A percentile compares a stretch with the other conserved stretches of the same genome.
Evolutionary conservation across 2,329 filamentous ascomycete species (phyloP).

Genomic region (Sarocladiaceae sp.): DNA sequence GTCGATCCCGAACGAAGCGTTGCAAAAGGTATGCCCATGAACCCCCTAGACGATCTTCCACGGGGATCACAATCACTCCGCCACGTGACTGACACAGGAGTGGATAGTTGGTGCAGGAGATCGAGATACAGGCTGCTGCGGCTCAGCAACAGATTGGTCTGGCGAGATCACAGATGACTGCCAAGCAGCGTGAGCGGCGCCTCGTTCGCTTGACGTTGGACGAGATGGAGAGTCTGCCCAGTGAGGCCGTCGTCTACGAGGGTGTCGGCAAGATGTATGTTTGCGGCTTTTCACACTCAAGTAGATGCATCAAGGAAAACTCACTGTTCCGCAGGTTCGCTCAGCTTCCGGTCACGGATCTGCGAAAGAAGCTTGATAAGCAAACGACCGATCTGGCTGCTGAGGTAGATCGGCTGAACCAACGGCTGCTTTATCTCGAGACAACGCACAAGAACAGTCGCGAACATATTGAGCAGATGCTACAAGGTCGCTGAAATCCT

Average conservation of each 20-base stretch:
- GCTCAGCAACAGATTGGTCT: constrained; percentile 90
- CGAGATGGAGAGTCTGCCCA: constrained; percentile 71
- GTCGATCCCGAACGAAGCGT: constrained; percentile 89
- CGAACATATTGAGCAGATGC: constrained; percentile 83
- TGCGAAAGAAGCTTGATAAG: constrained; percentile 68
- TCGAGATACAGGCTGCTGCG: constrained; percentile 79
- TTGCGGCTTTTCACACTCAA: constrained; percentile 4
- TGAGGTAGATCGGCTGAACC: constrained; percentile 75
- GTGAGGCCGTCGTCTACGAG: constrained; percentile 79
- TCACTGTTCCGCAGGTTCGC: constrained; percentile 64
- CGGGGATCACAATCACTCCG: constrained; percentile 9
- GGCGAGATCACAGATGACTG: constrained; percentile 74
- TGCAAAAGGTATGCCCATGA: constrained; percentile 68
- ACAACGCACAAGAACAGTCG: constrained; percentile 93
- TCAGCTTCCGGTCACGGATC: constrained; percentile 61
- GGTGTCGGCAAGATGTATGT: constrained; percentile 94
- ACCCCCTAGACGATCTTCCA: background rate
- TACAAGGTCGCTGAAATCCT: constrained; percentile 43
- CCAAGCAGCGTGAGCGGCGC: constrained; percentile 83
- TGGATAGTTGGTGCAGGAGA: constrained; percentile 78
- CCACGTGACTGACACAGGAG: constrained; percentile 11
- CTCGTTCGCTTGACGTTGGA: constrained; percentile 80
- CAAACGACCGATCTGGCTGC: constrained; percentile 70
- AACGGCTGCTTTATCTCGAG: constrained; percentile 88
- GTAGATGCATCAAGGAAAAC: background rate